These are phyloP conservation scores for Aspergillus wentii DNA, from an alignment of 495 filamentous ascomycete species.

Conservation along the genomic window DNA sequence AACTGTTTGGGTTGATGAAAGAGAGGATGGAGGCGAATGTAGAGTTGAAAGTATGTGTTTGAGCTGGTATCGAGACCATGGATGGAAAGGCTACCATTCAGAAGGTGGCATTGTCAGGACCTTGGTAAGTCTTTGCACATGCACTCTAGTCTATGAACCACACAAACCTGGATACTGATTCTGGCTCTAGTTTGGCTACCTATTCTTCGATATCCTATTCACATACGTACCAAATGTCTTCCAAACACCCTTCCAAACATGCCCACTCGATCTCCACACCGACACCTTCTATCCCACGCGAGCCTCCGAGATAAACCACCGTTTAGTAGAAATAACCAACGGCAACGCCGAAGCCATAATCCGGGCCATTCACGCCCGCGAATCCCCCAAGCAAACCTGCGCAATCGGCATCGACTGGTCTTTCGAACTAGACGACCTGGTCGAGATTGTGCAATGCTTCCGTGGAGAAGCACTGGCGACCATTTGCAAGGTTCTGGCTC, in stretches of 20 bases:
- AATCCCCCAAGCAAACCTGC: slow-evolving; percentile 68
- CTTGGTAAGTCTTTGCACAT: slow-evolving; percentile 53
- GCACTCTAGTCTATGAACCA: no score
- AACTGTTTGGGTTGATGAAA: slow-evolving; percentile 82
- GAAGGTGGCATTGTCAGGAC: slow-evolving; percentile 90
- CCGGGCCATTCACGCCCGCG: slow-evolving; percentile 55
- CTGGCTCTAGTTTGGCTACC: slow-evolving; percentile 61
- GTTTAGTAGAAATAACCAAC: slow-evolving; percentile 78
- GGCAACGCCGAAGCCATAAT: slow-evolving; percentile 67
- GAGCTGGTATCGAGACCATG: slow-evolving; percentile 71
- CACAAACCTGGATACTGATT: no score
- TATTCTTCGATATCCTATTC: slow-evolving; percentile 93
- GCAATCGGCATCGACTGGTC: slow-evolving; percentile 89
- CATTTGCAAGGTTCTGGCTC: slow-evolving; percentile 88
- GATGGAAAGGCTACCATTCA: slow-evolving; percentile 91
- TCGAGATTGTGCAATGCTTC: slow-evolving; percentile 79
- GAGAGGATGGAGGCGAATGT: slow-evolving; percentile 64
- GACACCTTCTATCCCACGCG: slow-evolving; percentile 88
- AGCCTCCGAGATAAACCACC: slow-evolving; percentile 82
- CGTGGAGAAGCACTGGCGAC: slow-evolving; percentile 71
- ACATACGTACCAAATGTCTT: slow-evolving; percentile 95
- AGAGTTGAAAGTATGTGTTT: slow-evolving; percentile 91
- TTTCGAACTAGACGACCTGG: slow-evolving; percentile 72
- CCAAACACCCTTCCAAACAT: slow-evolving; percentile 90
- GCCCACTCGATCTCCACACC: slow-evolving; percentile 87